A percentile compares a stretch with the other conserved stretches of the same genome.
phyloP scores from a whole-genome alignment of 495 filamentous ascomycete species.

The Recurvomyces mirabilis region DNA sequence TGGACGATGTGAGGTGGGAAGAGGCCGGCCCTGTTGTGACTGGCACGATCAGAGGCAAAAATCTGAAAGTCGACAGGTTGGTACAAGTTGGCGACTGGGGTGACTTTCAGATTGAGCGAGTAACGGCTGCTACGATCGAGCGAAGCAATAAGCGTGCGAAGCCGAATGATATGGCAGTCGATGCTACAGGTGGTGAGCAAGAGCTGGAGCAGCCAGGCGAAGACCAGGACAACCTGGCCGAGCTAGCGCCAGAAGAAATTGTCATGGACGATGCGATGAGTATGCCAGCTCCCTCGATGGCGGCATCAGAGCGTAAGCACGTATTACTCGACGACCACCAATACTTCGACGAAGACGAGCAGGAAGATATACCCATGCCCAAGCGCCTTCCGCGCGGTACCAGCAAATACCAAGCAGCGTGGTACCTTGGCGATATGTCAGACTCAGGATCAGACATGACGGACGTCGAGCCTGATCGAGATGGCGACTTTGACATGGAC shows the following conservation, averaged over 20 bases:
- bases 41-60: slow-evolving; percentile 75
- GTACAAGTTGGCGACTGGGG: slow-evolving; percentile 91
- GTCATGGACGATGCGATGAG: slow-evolving; percentile 59
- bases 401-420: slow-evolving; percentile 84
- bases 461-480: slow-evolving; percentile 47
- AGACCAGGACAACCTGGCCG: slow-evolving; percentile 70
- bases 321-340: slow-evolving; percentile 94
- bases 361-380: slow-evolving; percentile 47
- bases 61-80: slow-evolving; percentile 77
- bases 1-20: slow-evolving; percentile 64
- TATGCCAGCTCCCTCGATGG: slow-evolving; percentile 42
- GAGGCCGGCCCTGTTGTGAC: slow-evolving; percentile 56
- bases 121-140: slow-evolving; percentile 56
- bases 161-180: slow-evolving; percentile 59
- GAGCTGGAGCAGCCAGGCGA: slow-evolving; percentile 57
- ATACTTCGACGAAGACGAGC: slow-evolving; percentile 89
- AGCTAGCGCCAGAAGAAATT: slow-evolving; percentile 73
- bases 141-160: slow-evolving; percentile 42
- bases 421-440: slow-evolving; percentile 78
- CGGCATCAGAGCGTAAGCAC: slow-evolving; percentile 51
- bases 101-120: slow-evolving; percentile 85
- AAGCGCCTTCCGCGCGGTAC: slow-evolving; percentile 82
- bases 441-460: slow-evolving; percentile 78
- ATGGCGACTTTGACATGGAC: slow-evolving; percentile 40
- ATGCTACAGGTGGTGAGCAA: slow-evolving; percentile 40